Conservation (phyloP, 345 rosid species). For the Eucalyptus lansdowneana region DNA sequence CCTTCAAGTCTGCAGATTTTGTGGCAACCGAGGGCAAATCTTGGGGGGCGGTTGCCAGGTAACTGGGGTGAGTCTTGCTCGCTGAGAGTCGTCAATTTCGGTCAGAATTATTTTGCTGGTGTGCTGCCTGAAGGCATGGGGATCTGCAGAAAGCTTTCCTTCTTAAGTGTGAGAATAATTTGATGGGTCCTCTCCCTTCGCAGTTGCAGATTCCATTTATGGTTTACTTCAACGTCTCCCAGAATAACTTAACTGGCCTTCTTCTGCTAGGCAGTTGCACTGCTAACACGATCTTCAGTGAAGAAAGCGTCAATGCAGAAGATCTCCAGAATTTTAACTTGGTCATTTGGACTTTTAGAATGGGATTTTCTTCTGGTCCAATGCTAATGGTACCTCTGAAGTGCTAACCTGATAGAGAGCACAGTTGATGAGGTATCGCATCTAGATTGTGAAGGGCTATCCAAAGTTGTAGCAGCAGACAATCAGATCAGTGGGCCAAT, state of each 20-base stretch:
- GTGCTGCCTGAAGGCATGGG: conserved; percentile 15
- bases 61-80: conserved; percentile 29
- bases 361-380: not conserved
- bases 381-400: not conserved
- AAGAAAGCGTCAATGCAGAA: conserved; percentile 6
- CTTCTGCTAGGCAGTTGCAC: conserved; percentile 15
- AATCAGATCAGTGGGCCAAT: conserved; percentile 33
- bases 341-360: conserved; percentile 16
- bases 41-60: conserved; percentile 31
- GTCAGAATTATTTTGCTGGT: conserved; percentile 30
- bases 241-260: conserved; percentile 29
- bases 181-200: conserved; percentile 31
- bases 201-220: conserved; percentile 38
- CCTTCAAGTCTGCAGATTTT: conserved; percentile 28
- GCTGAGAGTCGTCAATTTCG: conserved; percentile 32
- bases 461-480: conserved; percentile 35
- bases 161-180: conserved; percentile 37
- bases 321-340: conserved; percentile 6
- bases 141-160: conserved; percentile 38
- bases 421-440: conserved; percentile 3
- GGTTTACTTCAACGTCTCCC: conserved; percentile 32
- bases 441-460: conserved; percentile 12
- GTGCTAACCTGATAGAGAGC: conserved; percentile 20
- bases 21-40: conserved; percentile 52
- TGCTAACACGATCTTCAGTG: conserved; percentile 2